These are phyloP conservation scores for Neurospora hispaniola DNA, from an alignment of 495 filamentous ascomycete genomes.

Conservation along the genomic window DNA sequence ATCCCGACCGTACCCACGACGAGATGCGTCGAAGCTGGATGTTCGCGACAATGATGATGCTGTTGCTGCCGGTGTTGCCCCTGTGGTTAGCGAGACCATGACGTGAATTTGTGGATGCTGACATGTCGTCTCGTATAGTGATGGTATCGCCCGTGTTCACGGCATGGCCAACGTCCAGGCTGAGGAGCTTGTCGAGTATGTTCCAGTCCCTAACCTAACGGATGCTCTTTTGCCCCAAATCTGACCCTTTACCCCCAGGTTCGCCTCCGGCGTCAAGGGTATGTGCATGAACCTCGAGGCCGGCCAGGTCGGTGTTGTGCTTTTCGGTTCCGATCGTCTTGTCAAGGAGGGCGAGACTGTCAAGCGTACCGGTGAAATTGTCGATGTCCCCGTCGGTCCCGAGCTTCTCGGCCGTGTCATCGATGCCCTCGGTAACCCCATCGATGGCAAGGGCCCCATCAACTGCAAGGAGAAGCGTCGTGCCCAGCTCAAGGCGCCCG, in stretches of 20 bases:
- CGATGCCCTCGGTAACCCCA: conserved; percentile 96
- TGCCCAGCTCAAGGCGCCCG: conserved; percentile 97
- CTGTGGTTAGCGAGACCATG: not conserved
- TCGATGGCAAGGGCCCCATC: conserved; percentile 96
- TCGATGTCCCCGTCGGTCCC: conserved; percentile 90
- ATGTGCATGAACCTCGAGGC: conserved; percentile 99
- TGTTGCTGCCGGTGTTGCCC: not conserved
- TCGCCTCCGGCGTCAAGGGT: conserved; percentile 98
- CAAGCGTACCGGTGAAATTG: conserved; percentile 99
- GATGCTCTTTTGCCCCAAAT: conserved; percentile 1
- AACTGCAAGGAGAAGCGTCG: conserved; percentile 85
- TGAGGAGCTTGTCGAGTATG: conserved; percentile 99
- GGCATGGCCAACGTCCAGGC: conserved; percentile 99
- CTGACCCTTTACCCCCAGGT: conserved; percentile 46
- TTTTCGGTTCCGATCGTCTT: conserved; percentile 99
- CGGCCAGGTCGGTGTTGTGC: conserved; percentile 99
- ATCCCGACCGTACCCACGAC: not conserved
- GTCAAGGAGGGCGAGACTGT: conserved; percentile 99
- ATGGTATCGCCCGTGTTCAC: conserved; percentile 99
- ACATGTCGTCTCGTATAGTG: conserved; percentile 49
- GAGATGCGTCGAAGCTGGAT: not conserved
- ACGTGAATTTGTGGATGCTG: conserved; percentile 20
- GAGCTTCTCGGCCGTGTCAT: conserved; percentile 96
- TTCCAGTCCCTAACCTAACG: conserved; percentile 15
- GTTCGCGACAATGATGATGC: not conserved